Evolutionary conservation across 106 monocot genomes (phyloP), one percentile per base, ranked within the genome.

Genomic region (Hemerocallis citrina): DNA sequence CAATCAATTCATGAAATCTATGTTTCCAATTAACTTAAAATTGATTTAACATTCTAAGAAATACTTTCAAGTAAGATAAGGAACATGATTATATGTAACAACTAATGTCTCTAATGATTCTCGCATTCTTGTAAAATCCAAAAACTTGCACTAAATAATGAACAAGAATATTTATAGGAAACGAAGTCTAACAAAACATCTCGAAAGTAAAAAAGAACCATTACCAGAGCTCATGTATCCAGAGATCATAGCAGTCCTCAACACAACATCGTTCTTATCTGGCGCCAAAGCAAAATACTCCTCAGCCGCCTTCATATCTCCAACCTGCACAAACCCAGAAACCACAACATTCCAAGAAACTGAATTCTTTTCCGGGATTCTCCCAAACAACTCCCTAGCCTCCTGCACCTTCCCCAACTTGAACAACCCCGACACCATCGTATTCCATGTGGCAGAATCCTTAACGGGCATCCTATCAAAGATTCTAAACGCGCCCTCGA

Each of bases 321-420:
- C 78, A 10, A 46, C 48, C 28, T 17, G 54, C 11, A 75, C 62
- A 13, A 63, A 74, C 28, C 75, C 84, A 3, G 84, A 75, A 28
- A 89, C 77, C 13, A 89, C 78, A 16, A 73, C 84, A 36, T 89
- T 88, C 88, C 88, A 88, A 3, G 88, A 83, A 31, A 88, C 77
- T 9, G 59, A 38, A 41, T 88, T 88, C 64, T 51, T 88, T 1
- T 27, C 25, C 3, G 83, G 82, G 61, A 88, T 88, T 7, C 17
- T 58, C 1, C 30, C 48, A 56, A 89, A 89, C 25, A 81, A 11
- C 27, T 37, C 9, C 39, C 63, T 47, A 7, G 84, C 89, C 41
- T 78, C 75, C 8, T 70, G 36, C 51, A 76, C 22, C 63, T 38
- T 32, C 23, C 81, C 75, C 30, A 48, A 30, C 33, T 55, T 35